Evolutionary conservation across 768 basidiomycete genomes (phyloP).

Genomic region (Rickenella mellea): DNA sequence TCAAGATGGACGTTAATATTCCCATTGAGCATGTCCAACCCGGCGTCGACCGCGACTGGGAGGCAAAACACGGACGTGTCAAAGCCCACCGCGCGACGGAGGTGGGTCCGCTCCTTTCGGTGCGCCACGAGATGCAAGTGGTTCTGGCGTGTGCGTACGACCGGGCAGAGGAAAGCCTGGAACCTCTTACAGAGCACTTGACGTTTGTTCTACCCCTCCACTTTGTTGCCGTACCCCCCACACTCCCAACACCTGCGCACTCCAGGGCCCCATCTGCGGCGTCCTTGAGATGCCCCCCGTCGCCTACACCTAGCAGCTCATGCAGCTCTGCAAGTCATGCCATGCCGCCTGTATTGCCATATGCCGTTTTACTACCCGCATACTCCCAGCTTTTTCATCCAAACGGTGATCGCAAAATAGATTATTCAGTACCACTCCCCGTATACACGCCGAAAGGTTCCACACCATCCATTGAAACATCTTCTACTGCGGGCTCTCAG

Average conservation of each 20-base stretch:
- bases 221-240: conserved; percentile 36
- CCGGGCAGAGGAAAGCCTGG: conserved; percentile 4
- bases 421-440: conserved; percentile 53
- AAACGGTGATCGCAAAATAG: conserved; percentile 67
- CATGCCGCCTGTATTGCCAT: conserved; percentile 13
- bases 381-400: conserved; percentile 72
- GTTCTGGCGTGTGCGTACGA: conserved; percentile 48
- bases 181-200: conserved; percentile 15
- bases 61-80: conserved; percentile 5
- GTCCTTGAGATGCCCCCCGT: background rate
- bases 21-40: conserved; percentile 30
- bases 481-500: too few species aligned
- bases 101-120: conserved; percentile 45
- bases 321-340: conserved; percentile 4
- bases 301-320: conserved; percentile 2
- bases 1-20: conserved; percentile 46
- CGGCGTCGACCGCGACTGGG: background rate
- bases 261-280: conserved; percentile 8
- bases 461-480: background rate
- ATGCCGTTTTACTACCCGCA: conserved; percentile 41
- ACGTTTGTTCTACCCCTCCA: conserved; percentile 38
- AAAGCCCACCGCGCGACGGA: conserved; percentile 33
- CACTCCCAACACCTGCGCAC: conserved; percentile 12
- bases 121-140: conserved; percentile 44
- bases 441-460: conserved; percentile 32